A percentile compares a stretch with the other conserved stretches of the same genome.
These are phyloP conservation scores for Dichotomopilus funicola DNA, from an alignment of 2,329 filamentous ascomycete genomes.

Conservation along the genomic window DNA sequence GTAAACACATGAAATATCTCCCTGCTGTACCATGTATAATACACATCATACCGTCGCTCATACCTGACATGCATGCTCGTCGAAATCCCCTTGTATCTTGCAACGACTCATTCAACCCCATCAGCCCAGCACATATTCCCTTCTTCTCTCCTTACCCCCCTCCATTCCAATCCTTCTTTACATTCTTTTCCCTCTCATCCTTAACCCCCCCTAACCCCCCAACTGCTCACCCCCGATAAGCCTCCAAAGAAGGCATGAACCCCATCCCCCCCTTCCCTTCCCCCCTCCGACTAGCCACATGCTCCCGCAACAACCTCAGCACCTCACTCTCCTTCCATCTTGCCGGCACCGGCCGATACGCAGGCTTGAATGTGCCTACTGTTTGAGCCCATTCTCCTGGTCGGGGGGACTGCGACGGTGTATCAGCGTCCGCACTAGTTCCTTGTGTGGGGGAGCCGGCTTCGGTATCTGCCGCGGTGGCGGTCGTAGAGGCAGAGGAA, in stretches of 20 bases:
- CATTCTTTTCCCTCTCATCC: not conserved
- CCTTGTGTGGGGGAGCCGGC: not conserved
- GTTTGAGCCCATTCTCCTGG: conserved; percentile 95
- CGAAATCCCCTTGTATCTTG: too few relatives aligned
- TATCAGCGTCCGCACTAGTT: conserved; percentile 13
- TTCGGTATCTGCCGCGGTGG: not conserved
- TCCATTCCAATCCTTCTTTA: too few relatives aligned
- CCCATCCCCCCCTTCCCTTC: conserved; percentile 11
- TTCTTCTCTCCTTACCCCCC: not conserved
- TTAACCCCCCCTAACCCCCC: too few relatives aligned
- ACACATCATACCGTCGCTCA: too few relatives aligned
- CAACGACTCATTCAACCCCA: too few relatives aligned
- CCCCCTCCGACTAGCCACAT: conserved; percentile 59
- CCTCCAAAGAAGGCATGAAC: conserved; percentile 14
- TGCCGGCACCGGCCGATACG: conserved; percentile 80
- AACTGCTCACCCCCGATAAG: conserved; percentile 11
- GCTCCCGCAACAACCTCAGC: conserved; percentile 65
- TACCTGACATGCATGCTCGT: too few relatives aligned
- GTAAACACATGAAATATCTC: too few relatives aligned
- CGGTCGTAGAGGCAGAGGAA: not conserved
- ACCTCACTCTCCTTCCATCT: conserved; percentile 83
- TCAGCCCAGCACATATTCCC: too few relatives aligned
- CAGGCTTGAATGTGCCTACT: conserved; percentile 85
- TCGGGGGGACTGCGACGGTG: conserved; percentile 24
- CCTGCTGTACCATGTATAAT: too few relatives aligned